phyloP scores from a whole-genome alignment of 352 stramenopile genomes.

The Globisporangium emineosum region DNA sequence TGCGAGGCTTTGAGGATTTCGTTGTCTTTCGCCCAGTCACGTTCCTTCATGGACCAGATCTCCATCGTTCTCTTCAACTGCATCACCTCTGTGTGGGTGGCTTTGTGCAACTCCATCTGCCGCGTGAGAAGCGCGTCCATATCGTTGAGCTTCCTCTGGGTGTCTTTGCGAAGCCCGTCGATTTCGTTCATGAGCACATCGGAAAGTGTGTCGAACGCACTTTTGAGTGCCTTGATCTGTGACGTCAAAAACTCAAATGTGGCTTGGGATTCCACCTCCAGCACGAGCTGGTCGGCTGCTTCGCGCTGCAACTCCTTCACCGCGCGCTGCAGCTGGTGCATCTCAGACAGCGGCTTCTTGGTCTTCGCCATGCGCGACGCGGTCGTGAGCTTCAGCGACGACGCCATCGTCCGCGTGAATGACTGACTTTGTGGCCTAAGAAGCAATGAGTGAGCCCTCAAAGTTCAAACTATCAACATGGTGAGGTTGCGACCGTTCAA shows the following conservation, averaged over 20 bases:
- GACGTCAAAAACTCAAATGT: constrained; percentile 83
- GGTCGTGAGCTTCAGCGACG: constrained; percentile 48
- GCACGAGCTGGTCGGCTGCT: constrained; percentile 63
- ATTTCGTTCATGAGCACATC: constrained; percentile 78
- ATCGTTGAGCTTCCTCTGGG: constrained; percentile 49
- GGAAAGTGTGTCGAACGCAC: constrained; percentile 75
- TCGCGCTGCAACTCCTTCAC: constrained; percentile 78
- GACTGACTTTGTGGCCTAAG: too few relatives aligned
- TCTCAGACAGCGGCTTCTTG: constrained; percentile 78
- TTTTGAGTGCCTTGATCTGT: constrained; percentile 68
- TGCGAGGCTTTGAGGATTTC: constrained; percentile 84
- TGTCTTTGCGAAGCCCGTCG: constrained; percentile 67
- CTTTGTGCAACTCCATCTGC: constrained; percentile 59
- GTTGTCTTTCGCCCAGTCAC: constrained; percentile 84
- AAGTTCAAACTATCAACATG: too few relatives aligned
- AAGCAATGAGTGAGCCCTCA: too few relatives aligned
- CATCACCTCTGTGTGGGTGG: constrained; percentile 62
- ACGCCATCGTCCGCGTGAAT: constrained; percentile 28
- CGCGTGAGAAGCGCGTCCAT: constrained; percentile 55
- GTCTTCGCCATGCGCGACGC: constrained; percentile 64
- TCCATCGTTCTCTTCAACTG: constrained; percentile 76
- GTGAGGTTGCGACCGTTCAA: constrained; percentile 11
- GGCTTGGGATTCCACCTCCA: constrained; percentile 79
- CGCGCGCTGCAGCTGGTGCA: constrained; percentile 76
- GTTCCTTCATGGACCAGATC: constrained; percentile 77